Percentiles rank a stretch among this genome's conserved stretches.
phyloP scores from a whole-genome alignment of 257 asterid genomes.

The Osmanthus fragrans region DNA sequence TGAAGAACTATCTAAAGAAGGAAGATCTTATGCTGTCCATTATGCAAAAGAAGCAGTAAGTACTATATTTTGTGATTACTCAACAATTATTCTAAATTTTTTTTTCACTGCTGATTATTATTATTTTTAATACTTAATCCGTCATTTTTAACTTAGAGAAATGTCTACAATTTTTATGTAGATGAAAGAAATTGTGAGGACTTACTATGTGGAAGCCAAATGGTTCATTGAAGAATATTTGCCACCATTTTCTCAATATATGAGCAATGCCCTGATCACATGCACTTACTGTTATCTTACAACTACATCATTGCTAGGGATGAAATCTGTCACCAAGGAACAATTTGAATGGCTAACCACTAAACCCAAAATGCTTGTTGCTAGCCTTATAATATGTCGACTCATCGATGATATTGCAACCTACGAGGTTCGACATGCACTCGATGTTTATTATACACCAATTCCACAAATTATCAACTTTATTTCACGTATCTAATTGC shows the following conservation, averaged over 20 bases:
- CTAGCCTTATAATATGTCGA: not conserved
- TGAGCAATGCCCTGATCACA: not conserved
- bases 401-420: not conserved
- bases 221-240: not conserved
- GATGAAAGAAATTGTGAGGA: not conserved
- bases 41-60: not conserved
- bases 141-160: too few relatives aligned
- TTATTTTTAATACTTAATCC: too few relatives aligned
- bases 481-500: not conserved
- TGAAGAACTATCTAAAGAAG: not conserved
- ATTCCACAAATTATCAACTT: not conserved
- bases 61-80: not conserved
- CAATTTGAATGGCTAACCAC: not conserved
- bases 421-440: not conserved
- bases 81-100: too few relatives aligned
- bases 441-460: not conserved
- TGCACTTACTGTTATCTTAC: not conserved
- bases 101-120: too few relatives aligned
- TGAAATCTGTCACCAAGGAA: not conserved
- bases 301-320: not conserved
- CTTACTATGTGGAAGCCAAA: not conserved
- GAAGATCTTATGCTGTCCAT: not conserved
- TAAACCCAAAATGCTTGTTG: not conserved
- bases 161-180: not conserved
- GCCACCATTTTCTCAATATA: not conserved